Conservation (phyloP, 257 asterid species). For the Salvia rosmarinus region DNA sequence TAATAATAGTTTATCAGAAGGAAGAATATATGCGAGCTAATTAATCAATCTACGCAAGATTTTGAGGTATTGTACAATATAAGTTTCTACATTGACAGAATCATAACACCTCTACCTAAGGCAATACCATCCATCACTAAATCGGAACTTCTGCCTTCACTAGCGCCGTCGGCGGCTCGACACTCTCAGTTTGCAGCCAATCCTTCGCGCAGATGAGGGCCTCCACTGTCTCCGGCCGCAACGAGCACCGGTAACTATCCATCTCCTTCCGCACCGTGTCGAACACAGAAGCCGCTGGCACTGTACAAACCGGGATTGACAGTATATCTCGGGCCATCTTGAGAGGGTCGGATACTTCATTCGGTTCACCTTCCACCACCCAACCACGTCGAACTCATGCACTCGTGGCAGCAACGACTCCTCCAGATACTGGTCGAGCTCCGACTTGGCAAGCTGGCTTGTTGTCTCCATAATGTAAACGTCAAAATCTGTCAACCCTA, state of each 20-base stretch:
- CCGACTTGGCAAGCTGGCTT: constrained; percentile 74
- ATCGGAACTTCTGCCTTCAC: constrained; percentile 80
- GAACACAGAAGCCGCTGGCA: constrained; percentile 59
- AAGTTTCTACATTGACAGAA: constrained; percentile 18
- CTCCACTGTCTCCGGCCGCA: constrained; percentile 88
- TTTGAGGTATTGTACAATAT: constrained; percentile 37
- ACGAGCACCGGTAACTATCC: constrained; percentile 79
- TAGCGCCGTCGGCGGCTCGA: constrained; percentile 41
- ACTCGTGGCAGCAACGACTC: constrained; percentile 90
- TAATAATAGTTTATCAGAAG: neutral
- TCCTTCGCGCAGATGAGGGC: constrained; percentile 89
- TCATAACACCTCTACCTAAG: constrained; percentile 34
- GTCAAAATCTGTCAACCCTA: constrained; percentile 79
- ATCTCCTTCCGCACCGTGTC: constrained; percentile 77
- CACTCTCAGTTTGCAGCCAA: constrained; percentile 69
- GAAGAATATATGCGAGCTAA: constrained; percentile 13
- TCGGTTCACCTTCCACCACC: constrained; percentile 93
- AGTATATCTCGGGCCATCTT: constrained; percentile 92
- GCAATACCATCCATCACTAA: constrained; percentile 27
- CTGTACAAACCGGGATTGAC: constrained; percentile 84
- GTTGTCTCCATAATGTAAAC: constrained; percentile 75
- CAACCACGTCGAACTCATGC: constrained; percentile 85
- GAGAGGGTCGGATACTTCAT: constrained; percentile 89
- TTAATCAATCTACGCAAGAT: constrained; percentile 30
- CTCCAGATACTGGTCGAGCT: constrained; percentile 90